Evolutionary conservation across 1,139 yeast species (phyloP), one percentile per base, ranked within the genome.

Genomic region (Geotrichum candidum): DNA sequence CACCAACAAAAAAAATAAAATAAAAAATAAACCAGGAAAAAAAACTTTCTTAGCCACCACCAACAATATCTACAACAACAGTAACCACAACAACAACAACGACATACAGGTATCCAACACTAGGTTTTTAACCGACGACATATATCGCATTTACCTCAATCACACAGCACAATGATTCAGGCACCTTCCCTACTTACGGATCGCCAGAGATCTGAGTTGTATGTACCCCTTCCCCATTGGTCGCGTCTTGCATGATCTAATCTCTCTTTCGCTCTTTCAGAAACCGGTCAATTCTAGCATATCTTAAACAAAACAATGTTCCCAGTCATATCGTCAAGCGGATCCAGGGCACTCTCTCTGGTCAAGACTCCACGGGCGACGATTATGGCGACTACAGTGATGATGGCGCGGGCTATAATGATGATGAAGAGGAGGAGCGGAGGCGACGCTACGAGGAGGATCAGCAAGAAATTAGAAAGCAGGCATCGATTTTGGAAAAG

Each of bases 401-500:
- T 41, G 53, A 33, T 22, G 55, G 51, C 1, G 45, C 48, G 23
- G 25, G 29, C 22, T 22, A 54, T 3, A 41, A 52, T 33, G 55
- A 35, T 9, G 62, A 61, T 33, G 60, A 59, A 22, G 59, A 56
- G 27, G 59, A 51, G 10, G 59, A 54, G 27, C 51, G 57, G 45
- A 52, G 55, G 38, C 61, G 61, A 41, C 51, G 61, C 18, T 61
- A 54, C 27, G 60, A 58, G 11, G 62, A 56, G 52, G 63, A 61
- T 22, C 59, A 56, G 51, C 54, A 59, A 11, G 63, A 59, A 38
- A 52, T 53, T 55, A 55, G 59, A 27, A 61, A 63, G 54, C 64
- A 62, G 50, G 68, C 69, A 4, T 66, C 60, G 50, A 64, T 87
- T 58, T 77, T 92, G 53, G 95, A 89, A 68, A 88, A 87, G 75